phyloP scores from a whole-genome alignment of 192 early-diverging fungal genomes.

The Anaeromyces robustus region DNA sequence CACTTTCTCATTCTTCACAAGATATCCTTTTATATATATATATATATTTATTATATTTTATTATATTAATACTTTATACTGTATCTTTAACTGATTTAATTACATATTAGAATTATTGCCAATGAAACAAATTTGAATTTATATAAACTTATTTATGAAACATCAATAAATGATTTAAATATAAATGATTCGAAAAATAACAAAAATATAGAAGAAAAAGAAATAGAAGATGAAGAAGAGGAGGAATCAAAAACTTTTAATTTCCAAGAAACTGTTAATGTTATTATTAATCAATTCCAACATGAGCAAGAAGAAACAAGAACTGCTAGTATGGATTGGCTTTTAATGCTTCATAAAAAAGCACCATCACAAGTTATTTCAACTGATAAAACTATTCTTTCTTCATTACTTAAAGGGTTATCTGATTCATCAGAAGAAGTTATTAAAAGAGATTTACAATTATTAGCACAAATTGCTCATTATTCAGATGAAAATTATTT shows the following conservation, averaged over 20 bases:
- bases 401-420: conserved; percentile 73
- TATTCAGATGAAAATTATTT: conserved; percentile 75
- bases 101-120: conserved; percentile 53
- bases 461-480: conserved; percentile 87
- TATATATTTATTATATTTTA: no score
- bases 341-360: conserved; percentile 90
- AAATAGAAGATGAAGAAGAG: background rate
- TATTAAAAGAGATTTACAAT: conserved; percentile 76
- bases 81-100: background rate
- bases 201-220: background rate
- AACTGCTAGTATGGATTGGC: conserved; percentile 84
- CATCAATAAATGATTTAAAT: conserved; percentile 8
- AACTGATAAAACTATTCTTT: conserved; percentile 75
- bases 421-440: conserved; percentile 91
- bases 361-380: conserved; percentile 69
- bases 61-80: no score
- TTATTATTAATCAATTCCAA: conserved; percentile 57
- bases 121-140: conserved; percentile 67
- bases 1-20: conserved; percentile 27
- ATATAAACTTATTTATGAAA: conserved; percentile 57
- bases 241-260: conserved; percentile 20
- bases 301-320: conserved; percentile 89
- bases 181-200: background rate
- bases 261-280: conserved; percentile 61
- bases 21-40: no score